Base-by-base conservation (phyloP, 2,329 filamentous ascomycete genomes). In the Pyrenophora graminea region DNA sequence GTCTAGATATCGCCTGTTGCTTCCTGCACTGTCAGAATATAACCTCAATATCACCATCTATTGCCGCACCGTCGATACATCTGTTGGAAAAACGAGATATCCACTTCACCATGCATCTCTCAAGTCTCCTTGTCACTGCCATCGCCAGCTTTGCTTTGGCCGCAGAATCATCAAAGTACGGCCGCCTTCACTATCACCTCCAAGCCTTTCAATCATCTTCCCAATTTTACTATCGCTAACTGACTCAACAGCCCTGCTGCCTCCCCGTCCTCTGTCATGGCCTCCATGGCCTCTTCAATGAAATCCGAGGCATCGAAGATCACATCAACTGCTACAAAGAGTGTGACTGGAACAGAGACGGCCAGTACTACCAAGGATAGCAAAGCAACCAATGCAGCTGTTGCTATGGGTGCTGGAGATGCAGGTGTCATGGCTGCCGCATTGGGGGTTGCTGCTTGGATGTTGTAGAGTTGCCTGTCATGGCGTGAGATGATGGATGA, bases 401-500 rank as follows among this genome's bases (percentile, higher is more conserved):
- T 23, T 32, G 18, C 48, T 32, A 8, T 55, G 5, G 17, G 32
- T 18, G 39, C 30, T 6, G 27, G 45, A 2, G 51, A 55, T 0
- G 44, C 53, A 4, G 49, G 49, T 46, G 47, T 54, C 1, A 45
- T 55, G 8, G 34, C 39, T 6, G 51, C 45, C n/a, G 47, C 51
- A 18, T 39, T 57, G 18, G 56, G 53, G 34, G 38, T 48, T 32
- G 48, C 48, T 53, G 56, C 51, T 37, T 50, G 40, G 39, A 38
- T 49, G 27, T 41, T 55, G 37, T 57, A 55, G 19, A 36, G 2
- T 5, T 9, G 8, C 12, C 4, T 2, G 6, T 17, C 10, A 6
- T 17, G 9, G 21, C 3, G 25, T 4, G 15, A 12, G 9, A 7
- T 3, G 21, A 34, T n/a, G 19, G 18, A 18, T 2, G 3, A 9